Conservation (phyloP, 1,284 basidiomycete genomes). For the Leccinum subspadiceum region DNA sequence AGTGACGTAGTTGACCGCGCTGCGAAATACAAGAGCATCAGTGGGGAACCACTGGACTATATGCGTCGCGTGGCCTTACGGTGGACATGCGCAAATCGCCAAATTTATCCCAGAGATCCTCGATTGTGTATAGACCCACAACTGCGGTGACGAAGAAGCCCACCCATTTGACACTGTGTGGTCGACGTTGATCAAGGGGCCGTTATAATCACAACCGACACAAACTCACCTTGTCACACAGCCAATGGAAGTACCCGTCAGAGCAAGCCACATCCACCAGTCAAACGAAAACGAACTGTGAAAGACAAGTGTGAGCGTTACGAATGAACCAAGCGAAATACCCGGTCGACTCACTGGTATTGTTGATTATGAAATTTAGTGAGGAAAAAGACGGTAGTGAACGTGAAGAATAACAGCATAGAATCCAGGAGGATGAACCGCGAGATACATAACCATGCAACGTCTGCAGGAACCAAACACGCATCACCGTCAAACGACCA, state of each 20-base stretch:
- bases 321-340: not conserved
- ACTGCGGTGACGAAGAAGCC: slow-evolving; percentile 94
- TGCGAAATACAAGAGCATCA: slow-evolving; percentile 27
- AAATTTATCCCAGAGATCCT: slow-evolving; percentile 98
- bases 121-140: slow-evolving; percentile 94
- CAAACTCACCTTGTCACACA: slow-evolving; percentile 79
- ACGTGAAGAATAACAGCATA: slow-evolving; percentile 98
- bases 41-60: not conserved
- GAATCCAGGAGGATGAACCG: slow-evolving; percentile 97
- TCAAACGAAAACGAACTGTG: slow-evolving; percentile 84
- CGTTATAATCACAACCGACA: not conserved
- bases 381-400: slow-evolving; percentile 92
- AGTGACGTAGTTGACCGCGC: slow-evolving; percentile 87
- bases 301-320: slow-evolving; percentile 3
- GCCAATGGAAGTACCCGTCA: slow-evolving; percentile 93
- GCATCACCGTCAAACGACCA: not conserved
- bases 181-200: not conserved
- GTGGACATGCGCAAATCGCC: slow-evolving; percentile 92
- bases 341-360: slow-evolving; percentile 63
- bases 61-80: slow-evolving; percentile 47
- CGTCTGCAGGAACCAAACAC: slow-evolving; percentile 51
- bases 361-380: slow-evolving; percentile 98
- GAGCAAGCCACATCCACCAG: slow-evolving; percentile 94
- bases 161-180: slow-evolving; percentile 87
- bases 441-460: slow-evolving; percentile 95